Base-by-base conservation (phyloP, 306 rosid species). In the Cyamopsis tetragonoloba region DNA sequence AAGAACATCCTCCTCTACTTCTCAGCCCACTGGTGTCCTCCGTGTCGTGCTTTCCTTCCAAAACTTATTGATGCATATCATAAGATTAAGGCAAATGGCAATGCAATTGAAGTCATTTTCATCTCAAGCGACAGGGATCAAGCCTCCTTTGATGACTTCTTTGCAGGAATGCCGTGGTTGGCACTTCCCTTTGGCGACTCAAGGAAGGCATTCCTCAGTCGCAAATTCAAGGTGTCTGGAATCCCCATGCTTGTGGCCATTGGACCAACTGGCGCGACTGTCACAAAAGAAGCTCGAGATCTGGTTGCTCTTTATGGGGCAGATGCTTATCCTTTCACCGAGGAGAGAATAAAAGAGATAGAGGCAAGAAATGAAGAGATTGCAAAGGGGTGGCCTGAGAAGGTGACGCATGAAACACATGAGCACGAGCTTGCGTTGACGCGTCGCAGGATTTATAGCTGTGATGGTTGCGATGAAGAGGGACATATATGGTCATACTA, bases 11-110 rank as follows among this genome's bases (percentile, higher is more conserved):
- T 92, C 31, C 83, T 92, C 13, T 92, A 89, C 75, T 92, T 92
- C 85, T 92, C 96, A 32, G 98, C 92, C 6, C 89, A 87, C 6
- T 87, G 96, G 95, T 85, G 95, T 66, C 86, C 88, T 32, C 91
- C 92, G 26, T 89, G 92, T 72, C 87, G 87, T 15, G 87, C 87
- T 37, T 89, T 92, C 79, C 66, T 83, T 15, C 98, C 96, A 27
- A 85, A 84, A 68, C 91, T 89, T 37, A 22, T 62, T 5, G 81
- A 89, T 32, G 80, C 83, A 71, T 92, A 87, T 38, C 51, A 80
- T 15, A 78, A 82, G 79, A 87, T 89, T 9, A 92, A 87, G 79
- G 87, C 64, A 28, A 82, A 77, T 23, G 77, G 77, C 53, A 75
- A 75, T 50, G 84, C 84, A 17, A 74, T 92, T 7, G 95, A 92